Evolutionary conservation across 1,284 basidiomycete genomes (phyloP).

Genomic region (Heterobasidion irregulare): DNA sequence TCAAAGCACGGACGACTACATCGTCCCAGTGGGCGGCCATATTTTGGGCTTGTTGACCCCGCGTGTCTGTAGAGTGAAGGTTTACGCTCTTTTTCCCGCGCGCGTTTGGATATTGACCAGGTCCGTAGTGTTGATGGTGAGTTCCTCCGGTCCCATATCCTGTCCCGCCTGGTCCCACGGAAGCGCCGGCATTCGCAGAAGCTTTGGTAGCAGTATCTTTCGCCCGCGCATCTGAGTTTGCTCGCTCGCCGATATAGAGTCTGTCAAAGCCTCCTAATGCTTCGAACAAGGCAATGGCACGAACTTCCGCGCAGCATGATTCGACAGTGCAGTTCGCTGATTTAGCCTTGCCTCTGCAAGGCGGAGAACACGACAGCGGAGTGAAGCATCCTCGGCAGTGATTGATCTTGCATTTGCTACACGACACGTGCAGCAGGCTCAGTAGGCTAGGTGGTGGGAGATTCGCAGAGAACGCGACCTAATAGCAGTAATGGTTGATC

Average conservation of each 20-base stretch:
- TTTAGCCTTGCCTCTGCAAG: conserved; percentile 34
- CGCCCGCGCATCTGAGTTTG: conserved; percentile 28
- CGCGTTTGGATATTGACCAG: conserved; percentile 1
- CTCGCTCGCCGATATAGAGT: conserved; percentile 32
- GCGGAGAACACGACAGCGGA: conserved; percentile 24
- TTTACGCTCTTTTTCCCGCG: not conserved
- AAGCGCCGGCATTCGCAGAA: conserved; percentile 4
- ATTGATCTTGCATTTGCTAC: conserved; percentile 31
- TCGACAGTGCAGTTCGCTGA: conserved; percentile 23
- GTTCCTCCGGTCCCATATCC: conserved; percentile 30
- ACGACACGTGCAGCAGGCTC: conserved; percentile 33
- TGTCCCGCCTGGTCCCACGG: conserved; percentile 44
- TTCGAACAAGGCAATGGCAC: conserved; percentile 43
- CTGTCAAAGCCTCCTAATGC: conserved; percentile 38
- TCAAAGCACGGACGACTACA: conserved; percentile 28
- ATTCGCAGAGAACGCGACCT: conserved; percentile 34
- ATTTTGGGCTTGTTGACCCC: not conserved
- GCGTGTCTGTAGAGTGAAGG: not conserved
- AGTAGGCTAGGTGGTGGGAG: conserved; percentile 26
- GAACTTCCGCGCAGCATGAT: conserved; percentile 36
- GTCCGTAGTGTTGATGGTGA: not conserved
- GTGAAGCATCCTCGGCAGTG: conserved; percentile 42
- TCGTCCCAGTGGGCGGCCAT: conserved; percentile 30
- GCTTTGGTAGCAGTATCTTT: conserved; percentile 19
- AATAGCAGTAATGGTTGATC: not conserved